A percentile compares a stretch with the other conserved stretches of the same genome.
Evolutionary conservation across 2,329 filamentous ascomycete genomes (phyloP).

Genomic region (Penicillium sp.): DNA sequence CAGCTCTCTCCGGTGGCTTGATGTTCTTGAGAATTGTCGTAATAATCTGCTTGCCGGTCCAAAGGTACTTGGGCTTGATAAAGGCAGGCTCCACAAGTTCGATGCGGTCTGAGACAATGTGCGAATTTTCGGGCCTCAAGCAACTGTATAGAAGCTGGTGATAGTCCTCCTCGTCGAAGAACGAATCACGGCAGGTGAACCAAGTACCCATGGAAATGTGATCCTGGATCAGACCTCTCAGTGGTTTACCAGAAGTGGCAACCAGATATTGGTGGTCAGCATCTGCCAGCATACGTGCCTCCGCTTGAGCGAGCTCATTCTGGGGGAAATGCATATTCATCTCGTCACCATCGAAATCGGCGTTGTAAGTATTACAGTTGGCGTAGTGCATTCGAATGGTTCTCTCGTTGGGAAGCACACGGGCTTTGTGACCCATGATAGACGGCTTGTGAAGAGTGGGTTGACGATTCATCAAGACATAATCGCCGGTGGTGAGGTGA

Average conservation of each 20-base stretch:
- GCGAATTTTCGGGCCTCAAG: constrained; percentile 82
- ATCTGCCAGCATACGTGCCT: constrained; percentile 89
- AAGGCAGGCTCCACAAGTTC: constrained; percentile 77
- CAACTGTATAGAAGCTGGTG: constrained; percentile 92
- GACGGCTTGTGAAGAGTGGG: constrained; percentile 97
- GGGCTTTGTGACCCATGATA: constrained; percentile 95
- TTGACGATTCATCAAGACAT: constrained; percentile 98
- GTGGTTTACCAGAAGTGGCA: constrained; percentile 85
- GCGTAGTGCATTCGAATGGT: constrained; percentile 99
- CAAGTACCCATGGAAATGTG: constrained; percentile 93
- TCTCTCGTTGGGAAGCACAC: constrained; percentile 89
- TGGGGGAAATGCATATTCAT: constrained; percentile 99
- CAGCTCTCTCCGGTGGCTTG: constrained; percentile 70
- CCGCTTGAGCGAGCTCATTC: constrained; percentile 88
- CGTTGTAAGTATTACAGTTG: constrained; percentile 99
- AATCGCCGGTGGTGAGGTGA: constrained; percentile 92
- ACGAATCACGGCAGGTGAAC: constrained; percentile 86
- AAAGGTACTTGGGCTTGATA: constrained; percentile 74
- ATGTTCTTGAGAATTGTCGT: constrained; percentile 93
- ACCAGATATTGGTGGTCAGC: constrained; percentile 97
- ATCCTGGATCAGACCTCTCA: constrained; percentile 96
- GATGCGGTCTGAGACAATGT: constrained; percentile 79
- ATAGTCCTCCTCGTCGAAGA: constrained; percentile 84
- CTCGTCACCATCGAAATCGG: constrained; percentile 98
- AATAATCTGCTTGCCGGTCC: constrained; percentile 96